These are phyloP conservation scores for Agapanthus africanus DNA, from an alignment of 106 monocot genomes.

Conservation along the genomic window DNA sequence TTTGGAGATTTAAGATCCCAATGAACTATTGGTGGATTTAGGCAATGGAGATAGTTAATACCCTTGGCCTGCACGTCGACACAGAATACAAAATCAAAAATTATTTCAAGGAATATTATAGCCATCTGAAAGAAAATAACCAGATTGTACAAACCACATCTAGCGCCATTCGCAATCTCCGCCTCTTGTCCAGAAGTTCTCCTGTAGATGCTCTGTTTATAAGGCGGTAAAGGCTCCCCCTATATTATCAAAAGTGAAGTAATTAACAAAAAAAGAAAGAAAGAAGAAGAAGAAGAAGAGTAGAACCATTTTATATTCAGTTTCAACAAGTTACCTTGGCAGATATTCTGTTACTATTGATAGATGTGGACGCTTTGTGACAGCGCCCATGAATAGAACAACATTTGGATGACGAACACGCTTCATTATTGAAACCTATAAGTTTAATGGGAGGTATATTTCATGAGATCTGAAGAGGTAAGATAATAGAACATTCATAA, in stretches of 20 bases:
- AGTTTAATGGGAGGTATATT: background rate
- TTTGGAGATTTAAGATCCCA: slow-evolving; percentile 88
- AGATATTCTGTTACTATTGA: slow-evolving; percentile 87
- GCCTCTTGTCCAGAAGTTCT: slow-evolving; percentile 53
- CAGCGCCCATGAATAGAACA: slow-evolving; percentile 82
- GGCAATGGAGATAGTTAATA: slow-evolving; percentile 84
- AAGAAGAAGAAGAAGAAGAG: too few relatives aligned
- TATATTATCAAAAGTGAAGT: slow-evolving; percentile 14
- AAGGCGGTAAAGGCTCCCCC: slow-evolving; percentile 70
- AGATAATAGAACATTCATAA: background rate
- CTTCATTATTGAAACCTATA: slow-evolving; percentile 82
- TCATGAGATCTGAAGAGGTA: background rate
- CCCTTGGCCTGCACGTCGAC: slow-evolving; percentile 61
- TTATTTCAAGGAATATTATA: too few relatives aligned
- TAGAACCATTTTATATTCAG: background rate
- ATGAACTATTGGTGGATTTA: slow-evolving; percentile 67
- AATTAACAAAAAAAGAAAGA: too few relatives aligned
- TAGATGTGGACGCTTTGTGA: slow-evolving; percentile 63
- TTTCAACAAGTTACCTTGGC: slow-evolving; percentile 44
- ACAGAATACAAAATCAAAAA: too few relatives aligned
- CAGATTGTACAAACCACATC: too few relatives aligned
- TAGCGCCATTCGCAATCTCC: slow-evolving; percentile 61
- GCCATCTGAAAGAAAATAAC: too few relatives aligned
- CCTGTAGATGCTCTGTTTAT: slow-evolving; percentile 41
- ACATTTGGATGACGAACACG: slow-evolving; percentile 79